Conservation (phyloP, 2,329 filamentous ascomycete genomes). For the Pyricularia sp. region DNA sequence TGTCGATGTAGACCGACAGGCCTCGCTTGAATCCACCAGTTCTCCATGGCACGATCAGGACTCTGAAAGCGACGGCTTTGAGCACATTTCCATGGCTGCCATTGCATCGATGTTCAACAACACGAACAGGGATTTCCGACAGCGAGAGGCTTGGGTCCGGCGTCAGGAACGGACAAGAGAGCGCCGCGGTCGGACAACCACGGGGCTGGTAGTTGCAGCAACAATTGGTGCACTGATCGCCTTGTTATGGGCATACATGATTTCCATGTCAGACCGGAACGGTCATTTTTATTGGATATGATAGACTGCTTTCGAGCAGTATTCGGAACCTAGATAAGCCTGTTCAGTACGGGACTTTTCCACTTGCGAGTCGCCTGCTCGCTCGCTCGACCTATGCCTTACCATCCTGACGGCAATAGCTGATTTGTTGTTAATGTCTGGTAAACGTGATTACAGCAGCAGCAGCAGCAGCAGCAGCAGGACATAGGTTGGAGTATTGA, state of each 20-base stretch:
- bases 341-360: not conserved
- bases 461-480: too few relatives aligned
- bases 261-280: not conserved
- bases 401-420: too few relatives aligned
- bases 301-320: not conserved
- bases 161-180: not conserved
- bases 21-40: not conserved
- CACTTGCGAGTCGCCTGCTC: too few relatives aligned
- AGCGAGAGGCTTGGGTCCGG: slow-evolving; percentile 4
- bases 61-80: slow-evolving; percentile 5
- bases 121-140: slow-evolving; percentile 4
- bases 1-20: not conserved
- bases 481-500: too few relatives aligned
- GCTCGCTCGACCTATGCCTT: too few relatives aligned
- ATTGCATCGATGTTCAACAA: slow-evolving; percentile 5
- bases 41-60: not conserved
- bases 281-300: not conserved
- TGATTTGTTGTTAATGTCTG: too few relatives aligned
- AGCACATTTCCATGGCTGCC: not conserved
- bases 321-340: not conserved
- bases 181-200: not conserved
- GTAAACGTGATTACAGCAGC: too few relatives aligned
- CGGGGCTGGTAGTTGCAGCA: not conserved
- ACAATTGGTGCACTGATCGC: not conserved
- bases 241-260: not conserved